Evolutionary conservation across 257 asterid species (phyloP).

Genomic region (Nicotiana attenuata): DNA sequence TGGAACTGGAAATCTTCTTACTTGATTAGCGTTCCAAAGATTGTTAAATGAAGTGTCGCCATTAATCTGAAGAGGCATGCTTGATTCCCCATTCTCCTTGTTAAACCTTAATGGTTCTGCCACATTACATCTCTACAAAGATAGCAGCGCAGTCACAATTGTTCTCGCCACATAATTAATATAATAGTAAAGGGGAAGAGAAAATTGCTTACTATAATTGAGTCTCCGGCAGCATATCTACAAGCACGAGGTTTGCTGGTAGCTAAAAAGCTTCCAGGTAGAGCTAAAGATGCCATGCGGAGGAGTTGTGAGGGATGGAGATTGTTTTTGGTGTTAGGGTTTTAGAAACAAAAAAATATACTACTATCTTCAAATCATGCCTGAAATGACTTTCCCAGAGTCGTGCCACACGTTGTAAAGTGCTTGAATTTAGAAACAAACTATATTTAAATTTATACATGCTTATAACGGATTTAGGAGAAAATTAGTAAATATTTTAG

Average conservation of each 20-base stretch:
- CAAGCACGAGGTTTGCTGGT: not conserved
- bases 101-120: constrained; percentile 53
- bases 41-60: constrained; percentile 40
- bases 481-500: too few species aligned
- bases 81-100: constrained; percentile 51
- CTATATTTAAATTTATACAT: too few species aligned
- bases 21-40: constrained; percentile 40
- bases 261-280: constrained; percentile 4
- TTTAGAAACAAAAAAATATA: too few species aligned
- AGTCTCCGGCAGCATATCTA: not conserved
- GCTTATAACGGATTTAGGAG: too few species aligned
- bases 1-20: constrained; percentile 24
- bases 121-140: constrained; percentile 51
- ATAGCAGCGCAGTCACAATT: not conserved
- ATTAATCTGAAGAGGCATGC: constrained; percentile 21
- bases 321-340: too few species aligned
- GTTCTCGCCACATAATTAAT: not conserved
- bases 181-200: not conserved
- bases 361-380: too few species aligned
- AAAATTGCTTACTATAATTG: not conserved
- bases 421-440: too few species aligned
- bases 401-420: too few species aligned
- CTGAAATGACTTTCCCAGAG: too few species aligned
- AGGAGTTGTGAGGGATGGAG: too few species aligned
- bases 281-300: not conserved